phyloP scores from a whole-genome alignment of 768 basidiomycete species.

The Boletus insuetus region DNA sequence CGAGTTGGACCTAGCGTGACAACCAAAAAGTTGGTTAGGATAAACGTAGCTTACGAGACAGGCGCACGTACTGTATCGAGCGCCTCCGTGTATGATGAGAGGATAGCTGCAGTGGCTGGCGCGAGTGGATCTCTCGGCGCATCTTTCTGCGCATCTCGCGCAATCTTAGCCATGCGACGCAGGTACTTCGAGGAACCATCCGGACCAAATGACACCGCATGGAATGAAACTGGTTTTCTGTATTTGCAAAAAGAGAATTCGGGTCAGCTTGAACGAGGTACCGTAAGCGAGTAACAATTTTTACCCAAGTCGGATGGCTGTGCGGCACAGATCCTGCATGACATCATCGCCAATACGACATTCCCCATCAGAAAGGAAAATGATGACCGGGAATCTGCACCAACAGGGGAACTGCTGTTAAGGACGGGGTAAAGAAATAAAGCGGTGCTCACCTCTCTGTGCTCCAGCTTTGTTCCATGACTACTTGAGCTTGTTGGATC shows the following conservation, averaged over 20 bases:
- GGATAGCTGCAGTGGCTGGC: conserved; percentile 31
- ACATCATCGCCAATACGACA: conserved; percentile 37
- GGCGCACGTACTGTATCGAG: conserved; percentile 43
- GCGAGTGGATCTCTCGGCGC: conserved; percentile 40
- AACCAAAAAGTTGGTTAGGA: too few relatives aligned
- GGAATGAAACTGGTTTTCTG: conserved; percentile 57
- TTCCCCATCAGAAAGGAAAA: conserved; percentile 45
- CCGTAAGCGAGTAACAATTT: too few relatives aligned
- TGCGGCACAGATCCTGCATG: conserved; percentile 40
- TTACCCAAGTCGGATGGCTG: conserved; percentile 46
- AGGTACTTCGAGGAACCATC: conserved; percentile 27
- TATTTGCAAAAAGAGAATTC: neutral
- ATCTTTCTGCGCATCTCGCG: conserved; percentile 43
- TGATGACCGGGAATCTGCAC: conserved; percentile 29
- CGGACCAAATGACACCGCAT: conserved; percentile 55
- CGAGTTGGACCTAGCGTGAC: conserved; percentile 45
- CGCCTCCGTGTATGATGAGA: conserved; percentile 50
- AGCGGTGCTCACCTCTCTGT: conserved; percentile 39
- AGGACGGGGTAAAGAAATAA: neutral
- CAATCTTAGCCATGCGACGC: conserved; percentile 52
- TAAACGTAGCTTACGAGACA: too few relatives aligned
- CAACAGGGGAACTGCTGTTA: neutral
- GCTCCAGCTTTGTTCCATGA: conserved; percentile 50
- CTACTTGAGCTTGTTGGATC: conserved; percentile 30
- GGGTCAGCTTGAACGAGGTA: neutral